phyloP scores from a whole-genome alignment of 352 stramenopile genomes.

The Phytophthora uliginosa region DNA sequence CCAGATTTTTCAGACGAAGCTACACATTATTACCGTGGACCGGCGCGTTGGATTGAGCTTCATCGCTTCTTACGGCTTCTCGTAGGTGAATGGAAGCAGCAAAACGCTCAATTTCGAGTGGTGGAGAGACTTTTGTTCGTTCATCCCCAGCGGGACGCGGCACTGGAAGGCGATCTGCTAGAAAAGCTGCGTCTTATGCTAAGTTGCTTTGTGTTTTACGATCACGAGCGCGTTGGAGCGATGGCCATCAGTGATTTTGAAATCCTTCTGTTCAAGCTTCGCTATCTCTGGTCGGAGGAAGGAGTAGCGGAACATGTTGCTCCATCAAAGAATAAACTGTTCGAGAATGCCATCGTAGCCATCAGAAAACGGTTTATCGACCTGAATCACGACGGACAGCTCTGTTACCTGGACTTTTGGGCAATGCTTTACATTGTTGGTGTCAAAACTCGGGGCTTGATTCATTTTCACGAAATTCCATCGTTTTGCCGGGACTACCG shows the following conservation, averaged over 20 bases:
- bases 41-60: slow-evolving; percentile 61
- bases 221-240: slow-evolving; percentile 66
- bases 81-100: slow-evolving; percentile 79
- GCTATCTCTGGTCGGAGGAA: slow-evolving; percentile 76
- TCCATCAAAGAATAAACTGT: slow-evolving; percentile 40
- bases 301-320: neutral
- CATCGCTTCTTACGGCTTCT: slow-evolving; percentile 74
- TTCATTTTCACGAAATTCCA: slow-evolving; percentile 76
- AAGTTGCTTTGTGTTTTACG: slow-evolving; percentile 82
- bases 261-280: slow-evolving; percentile 57
- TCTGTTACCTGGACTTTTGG: slow-evolving; percentile 90
- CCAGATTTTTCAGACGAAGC: slow-evolving; percentile 9
- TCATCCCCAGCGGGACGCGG: slow-evolving; percentile 32
- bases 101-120: slow-evolving; percentile 60
- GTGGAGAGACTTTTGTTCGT: slow-evolving; percentile 64
- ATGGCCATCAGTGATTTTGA: slow-evolving; percentile 64
- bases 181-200: slow-evolving; percentile 74
- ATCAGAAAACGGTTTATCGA: slow-evolving; percentile 62
- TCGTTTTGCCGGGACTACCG: slow-evolving; percentile 84
- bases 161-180: slow-evolving; percentile 34
- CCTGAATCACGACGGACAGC: slow-evolving; percentile 58
- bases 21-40: neutral
- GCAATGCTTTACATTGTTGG: slow-evolving; percentile 85
- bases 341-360: slow-evolving; percentile 64
- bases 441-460: slow-evolving; percentile 56